A percentile compares a stretch with the other conserved stretches of the same genome.
Evolutionary conservation across 805 yeast genomes (phyloP).

Genomic region (Ogataea pini): DNA sequence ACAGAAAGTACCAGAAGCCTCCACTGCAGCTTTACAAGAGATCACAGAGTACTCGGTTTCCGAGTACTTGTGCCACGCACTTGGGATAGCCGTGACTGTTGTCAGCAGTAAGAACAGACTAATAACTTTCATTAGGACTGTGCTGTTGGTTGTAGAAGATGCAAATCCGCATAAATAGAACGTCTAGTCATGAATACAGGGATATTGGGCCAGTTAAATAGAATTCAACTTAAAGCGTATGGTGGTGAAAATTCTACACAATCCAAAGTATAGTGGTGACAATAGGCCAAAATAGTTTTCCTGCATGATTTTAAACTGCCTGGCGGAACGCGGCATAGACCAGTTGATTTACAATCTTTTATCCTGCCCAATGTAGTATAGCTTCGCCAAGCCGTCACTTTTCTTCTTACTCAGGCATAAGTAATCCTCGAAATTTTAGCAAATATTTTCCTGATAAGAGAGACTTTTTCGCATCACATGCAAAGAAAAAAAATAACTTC

Average conservation of each 20-base stretch:
- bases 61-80: slow-evolving; percentile 19
- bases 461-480: background rate
- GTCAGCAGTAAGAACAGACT: slow-evolving; percentile 4
- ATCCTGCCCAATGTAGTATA: background rate
- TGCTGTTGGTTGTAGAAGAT: background rate
- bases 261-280: background rate
- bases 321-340: background rate
- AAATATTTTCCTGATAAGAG: background rate
- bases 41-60: slow-evolving; percentile 18
- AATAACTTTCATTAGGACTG: slow-evolving; percentile 2
- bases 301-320: background rate
- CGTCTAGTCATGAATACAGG: background rate
- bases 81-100: slow-evolving; percentile 3
- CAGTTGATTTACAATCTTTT: background rate
- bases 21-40: slow-evolving; percentile 27
- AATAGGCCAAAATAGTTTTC: background rate
- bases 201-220: background rate
- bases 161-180: background rate
- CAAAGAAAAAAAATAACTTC: background rate
- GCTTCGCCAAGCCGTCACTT: background rate
- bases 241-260: too few relatives aligned
- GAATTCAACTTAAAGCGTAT: background rate
- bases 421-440: background rate
- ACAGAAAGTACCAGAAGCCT: slow-evolving; percentile 25
- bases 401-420: background rate